Percentiles rank a stretch among this genome's conserved stretches.
These are phyloP conservation scores for Nitzschia palea DNA, from an alignment of 108 stramenopile genomes.

Conservation along the genomic window DNA sequence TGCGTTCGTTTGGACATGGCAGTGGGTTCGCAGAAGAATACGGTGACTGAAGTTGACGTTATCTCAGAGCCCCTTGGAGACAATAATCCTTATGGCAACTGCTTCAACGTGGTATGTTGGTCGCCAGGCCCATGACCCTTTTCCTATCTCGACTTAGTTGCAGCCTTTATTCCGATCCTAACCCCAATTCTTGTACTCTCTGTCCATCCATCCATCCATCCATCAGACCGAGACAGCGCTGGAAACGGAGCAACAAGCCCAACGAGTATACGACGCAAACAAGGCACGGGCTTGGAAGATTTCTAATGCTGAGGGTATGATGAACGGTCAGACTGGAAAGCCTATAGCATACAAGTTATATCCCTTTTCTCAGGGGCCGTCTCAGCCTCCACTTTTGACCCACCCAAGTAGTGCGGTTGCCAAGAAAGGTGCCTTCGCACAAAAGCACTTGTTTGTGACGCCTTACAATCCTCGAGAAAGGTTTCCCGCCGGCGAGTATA, in stretches of 20 bases:
- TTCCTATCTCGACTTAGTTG: too few relatives aligned
- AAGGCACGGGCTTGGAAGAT: conserved; percentile 61
- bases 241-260: conserved; percentile 36
- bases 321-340: conserved; percentile 50
- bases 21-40: conserved; percentile 55
- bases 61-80: conserved; percentile 20
- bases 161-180: too few relatives aligned
- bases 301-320: conserved; percentile 44
- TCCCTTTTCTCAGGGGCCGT: conserved; percentile 50
- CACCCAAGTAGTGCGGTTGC: conserved; percentile 38
- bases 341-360: conserved; percentile 53
- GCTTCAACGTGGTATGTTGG: conserved; percentile 33
- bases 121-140: too few relatives aligned
- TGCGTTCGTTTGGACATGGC: conserved; percentile 73
- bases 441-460: conserved; percentile 60
- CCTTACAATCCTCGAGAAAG: conserved; percentile 41
- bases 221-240: conserved; percentile 50
- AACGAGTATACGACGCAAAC: conserved; percentile 35
- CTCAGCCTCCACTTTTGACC: conserved; percentile 41
- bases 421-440: conserved; percentile 50
- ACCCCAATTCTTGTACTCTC: too few relatives aligned
- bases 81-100: conserved; percentile 48
- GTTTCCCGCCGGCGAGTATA: conserved; percentile 65
- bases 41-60: conserved; percentile 58
- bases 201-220: too few relatives aligned